Conservation (phyloP, 2,329 filamentous ascomycete species). For the Curvularia lunata region DNA sequence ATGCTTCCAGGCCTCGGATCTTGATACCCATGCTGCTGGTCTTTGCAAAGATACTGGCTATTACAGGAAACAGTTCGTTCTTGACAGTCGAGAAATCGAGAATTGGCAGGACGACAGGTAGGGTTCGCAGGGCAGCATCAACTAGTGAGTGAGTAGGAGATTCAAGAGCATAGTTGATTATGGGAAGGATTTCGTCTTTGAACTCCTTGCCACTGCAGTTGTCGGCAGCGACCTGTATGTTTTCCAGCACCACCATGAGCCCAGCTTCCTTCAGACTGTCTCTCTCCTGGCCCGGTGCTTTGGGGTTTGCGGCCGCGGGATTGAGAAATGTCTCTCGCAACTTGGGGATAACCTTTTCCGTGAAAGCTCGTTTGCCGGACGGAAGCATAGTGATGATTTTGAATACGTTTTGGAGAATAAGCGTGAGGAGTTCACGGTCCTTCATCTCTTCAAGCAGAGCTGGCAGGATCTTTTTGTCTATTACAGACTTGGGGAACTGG, state of each 20-base stretch:
- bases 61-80: constrained; percentile 92
- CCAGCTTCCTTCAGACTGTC: constrained; percentile 87
- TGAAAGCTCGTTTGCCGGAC: constrained; percentile 74
- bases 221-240: constrained; percentile 74
- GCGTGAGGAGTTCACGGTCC: constrained; percentile 81
- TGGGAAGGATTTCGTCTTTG: constrained; percentile 90
- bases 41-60: constrained; percentile 87
- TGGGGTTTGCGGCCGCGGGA: constrained; percentile 51
- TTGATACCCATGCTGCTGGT: constrained; percentile 96
- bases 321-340: constrained; percentile 82
- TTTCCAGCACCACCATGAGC: constrained; percentile 87
- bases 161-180: constrained; percentile 82
- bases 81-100: constrained; percentile 97
- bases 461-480: constrained; percentile 92
- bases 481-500: constrained; percentile 89
- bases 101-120: constrained; percentile 81
- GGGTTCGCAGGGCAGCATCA: constrained; percentile 79
- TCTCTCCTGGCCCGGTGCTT: constrained; percentile 66
- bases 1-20: constrained; percentile 86
- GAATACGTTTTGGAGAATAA: constrained; percentile 91
- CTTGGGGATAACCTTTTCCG: constrained; percentile 83
- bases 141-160: constrained; percentile 88
- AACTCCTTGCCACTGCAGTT: constrained; percentile 92
- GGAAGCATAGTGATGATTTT: constrained; percentile 83
- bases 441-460: constrained; percentile 92